Evolutionary conservation across 352 stramenopile species (phyloP), one percentile per base, ranked within the genome.

Genomic region (Phytophthora palmivora): DNA sequence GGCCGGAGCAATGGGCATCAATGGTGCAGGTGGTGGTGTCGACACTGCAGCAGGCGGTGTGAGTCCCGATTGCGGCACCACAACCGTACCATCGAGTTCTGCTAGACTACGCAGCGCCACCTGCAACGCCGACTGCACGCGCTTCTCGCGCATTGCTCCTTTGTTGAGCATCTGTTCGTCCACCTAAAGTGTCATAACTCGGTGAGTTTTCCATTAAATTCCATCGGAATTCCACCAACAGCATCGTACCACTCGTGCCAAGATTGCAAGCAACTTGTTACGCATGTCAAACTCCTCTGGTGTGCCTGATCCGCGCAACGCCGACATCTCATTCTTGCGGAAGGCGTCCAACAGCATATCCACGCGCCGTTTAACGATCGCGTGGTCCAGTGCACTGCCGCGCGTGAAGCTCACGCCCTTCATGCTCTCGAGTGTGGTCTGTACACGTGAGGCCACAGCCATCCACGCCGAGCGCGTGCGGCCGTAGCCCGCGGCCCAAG

Each of bases 401-500:
- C 58, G 54, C 37, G 42, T 48, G 44, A 77, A 70, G 15, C 21
- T 9, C 21, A 67, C 52, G 18, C 67, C 61, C 33, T 66, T 69
- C 42, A 57, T 26, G 11, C 55, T 66, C 45, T 73, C 69, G 6
- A 80, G 47, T 28, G 54, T 34, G 3, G 43, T 28, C 53, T 77
- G 72, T 21, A 80, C 72, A 19, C 54, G 52, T 21, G 59, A 46
- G 14, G 72, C 72, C 48, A 77, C 67, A 2, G 41, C 43, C 55
- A 75, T 73, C 72, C 72, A 80, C 15, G 72, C 72, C 18, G 69
- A 74, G 28, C 72, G 72, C 24, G 68, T 80, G 32, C 70, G 69
- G 4, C 72, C 72, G 57, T 80, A 77, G 42, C 72, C 72, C n/a
- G 72, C 72, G 16, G 55, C 49, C 72, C 72, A 80, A 14, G 72